Evolutionary conservation across 179 eudicot species (phyloP).

Genomic region (Patellifolia procumbens): DNA sequence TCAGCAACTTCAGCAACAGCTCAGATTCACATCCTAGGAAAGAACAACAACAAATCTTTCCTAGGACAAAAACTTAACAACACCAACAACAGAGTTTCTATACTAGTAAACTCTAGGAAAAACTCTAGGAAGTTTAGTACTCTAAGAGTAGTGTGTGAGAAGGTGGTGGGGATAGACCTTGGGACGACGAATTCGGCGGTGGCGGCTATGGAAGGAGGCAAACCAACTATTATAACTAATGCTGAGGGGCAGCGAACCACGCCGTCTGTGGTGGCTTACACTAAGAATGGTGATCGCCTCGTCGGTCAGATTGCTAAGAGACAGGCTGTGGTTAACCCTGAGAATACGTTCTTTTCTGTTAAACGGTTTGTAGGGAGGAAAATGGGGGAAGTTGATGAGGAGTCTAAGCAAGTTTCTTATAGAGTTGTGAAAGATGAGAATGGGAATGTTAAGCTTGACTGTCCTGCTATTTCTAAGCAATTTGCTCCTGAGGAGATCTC

Average conservation of each 20-base stretch:
- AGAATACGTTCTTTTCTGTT: slow-evolving; percentile 79
- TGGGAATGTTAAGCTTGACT: slow-evolving; percentile 84
- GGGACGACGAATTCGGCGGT: slow-evolving; percentile 90
- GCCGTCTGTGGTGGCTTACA: slow-evolving; percentile 85
- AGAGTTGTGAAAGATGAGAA: slow-evolving; percentile 69
- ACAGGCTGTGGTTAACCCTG: slow-evolving; percentile 91
- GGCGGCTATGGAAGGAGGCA: slow-evolving; percentile 89
- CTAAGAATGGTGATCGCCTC: slow-evolving; percentile 66
- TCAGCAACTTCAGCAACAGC: slow-evolving; percentile 34
- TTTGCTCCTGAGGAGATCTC: slow-evolving; percentile 84
- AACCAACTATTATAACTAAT: slow-evolving; percentile 79
- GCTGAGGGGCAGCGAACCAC: slow-evolving; percentile 82
- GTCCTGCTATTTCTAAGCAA: slow-evolving; percentile 73
- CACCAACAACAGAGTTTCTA: slow-evolving; percentile 14
- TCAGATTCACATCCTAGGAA: slow-evolving; percentile 33
- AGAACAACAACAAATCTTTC: slow-evolving; percentile 15
- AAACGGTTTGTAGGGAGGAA: slow-evolving; percentile 86
- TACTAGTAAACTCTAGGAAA: background rate
- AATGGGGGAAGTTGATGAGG: slow-evolving; percentile 80
- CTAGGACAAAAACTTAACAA: slow-evolving; percentile 19
- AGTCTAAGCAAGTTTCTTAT: slow-evolving; percentile 77
- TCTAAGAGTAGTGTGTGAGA: slow-evolving; percentile 53
- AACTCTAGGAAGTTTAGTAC: slow-evolving; percentile 21
- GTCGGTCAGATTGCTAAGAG: slow-evolving; percentile 88
- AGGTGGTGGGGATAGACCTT: slow-evolving; percentile 83